phyloP scores from a whole-genome alignment of 1,139 yeast species.

The Groenewaldozyma sp. region DNA sequence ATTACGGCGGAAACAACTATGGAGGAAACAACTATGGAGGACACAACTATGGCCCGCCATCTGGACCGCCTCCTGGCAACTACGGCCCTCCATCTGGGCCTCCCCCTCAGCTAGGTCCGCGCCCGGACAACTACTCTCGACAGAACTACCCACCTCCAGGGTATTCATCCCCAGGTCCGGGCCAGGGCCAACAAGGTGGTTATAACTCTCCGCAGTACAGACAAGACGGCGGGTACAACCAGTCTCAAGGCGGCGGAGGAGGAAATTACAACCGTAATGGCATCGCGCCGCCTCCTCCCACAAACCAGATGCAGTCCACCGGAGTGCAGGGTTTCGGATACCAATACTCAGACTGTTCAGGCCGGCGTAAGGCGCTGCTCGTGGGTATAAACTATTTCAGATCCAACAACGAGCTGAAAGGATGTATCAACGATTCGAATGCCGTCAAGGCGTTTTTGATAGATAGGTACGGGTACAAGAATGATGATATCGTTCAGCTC shows the following conservation, averaged over 20 bases:
- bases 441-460: conserved; percentile 33
- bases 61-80: conserved; percentile 11
- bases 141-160: conserved; percentile 15
- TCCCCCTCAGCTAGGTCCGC: conserved; percentile 20
- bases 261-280: conserved; percentile 11
- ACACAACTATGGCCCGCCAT: conserved; percentile 15
- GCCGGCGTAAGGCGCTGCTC: conserved; percentile 69
- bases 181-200: conserved; percentile 24
- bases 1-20: conserved; percentile 11
- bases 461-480: conserved; percentile 52
- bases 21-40: conserved; percentile 10
- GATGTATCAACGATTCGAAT: conserved; percentile 63
- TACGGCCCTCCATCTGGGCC: conserved; percentile 19
- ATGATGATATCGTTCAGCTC: conserved; percentile 75
- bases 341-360: conserved; percentile 70
- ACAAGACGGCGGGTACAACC: conserved; percentile 4
- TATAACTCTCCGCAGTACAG: conserved; percentile 5
- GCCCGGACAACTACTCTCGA: neutral
- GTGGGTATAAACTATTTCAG: conserved; percentile 87
- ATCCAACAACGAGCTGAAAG: conserved; percentile 57
- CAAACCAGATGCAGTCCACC: conserved; percentile 31
- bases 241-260: conserved; percentile 5
- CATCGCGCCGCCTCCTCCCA: conserved; percentile 21
- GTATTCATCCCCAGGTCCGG: conserved; percentile 24
- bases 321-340: conserved; percentile 31